Conservation (phyloP, 2,329 filamentous ascomycete species). For the Ophiostoma perfectum region DNA sequence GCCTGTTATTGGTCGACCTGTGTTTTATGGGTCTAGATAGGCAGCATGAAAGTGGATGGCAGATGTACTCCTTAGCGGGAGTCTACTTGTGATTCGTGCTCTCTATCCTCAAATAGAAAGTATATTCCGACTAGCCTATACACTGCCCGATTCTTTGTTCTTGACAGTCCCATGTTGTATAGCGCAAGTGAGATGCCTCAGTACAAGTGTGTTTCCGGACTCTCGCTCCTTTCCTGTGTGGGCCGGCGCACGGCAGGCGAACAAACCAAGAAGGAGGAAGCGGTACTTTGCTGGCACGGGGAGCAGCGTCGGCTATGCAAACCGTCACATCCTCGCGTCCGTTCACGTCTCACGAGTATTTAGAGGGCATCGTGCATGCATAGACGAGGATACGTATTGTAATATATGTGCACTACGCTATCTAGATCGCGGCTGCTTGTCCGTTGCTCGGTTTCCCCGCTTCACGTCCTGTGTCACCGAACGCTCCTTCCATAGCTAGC, state of each 20-base stretch:
- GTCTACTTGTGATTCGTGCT: too few relatives aligned
- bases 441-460: conserved; percentile 10
- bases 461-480: conserved; percentile 6
- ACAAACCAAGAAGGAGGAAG: neutral
- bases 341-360: neutral
- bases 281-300: neutral
- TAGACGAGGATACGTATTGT: neutral
- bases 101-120: too few relatives aligned
- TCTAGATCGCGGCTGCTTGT: neutral
- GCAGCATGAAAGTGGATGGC: neutral
- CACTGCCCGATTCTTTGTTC: neutral
- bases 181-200: neutral
- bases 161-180: neutral
- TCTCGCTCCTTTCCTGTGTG: neutral
- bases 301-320: neutral
- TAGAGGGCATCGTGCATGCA: too few relatives aligned
- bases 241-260: neutral
- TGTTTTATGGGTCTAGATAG: neutral
- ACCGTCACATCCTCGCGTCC: neutral
- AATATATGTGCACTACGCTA: neutral
- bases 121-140: too few relatives aligned
- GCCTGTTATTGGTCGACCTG: conserved; percentile 16
- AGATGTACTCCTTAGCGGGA: too few relatives aligned
- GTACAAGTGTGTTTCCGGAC: neutral
- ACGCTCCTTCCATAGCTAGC: neutral